phyloP scores from a whole-genome alignment of 2,329 filamentous ascomycete species.

The Colletotrichum musicola region DNA sequence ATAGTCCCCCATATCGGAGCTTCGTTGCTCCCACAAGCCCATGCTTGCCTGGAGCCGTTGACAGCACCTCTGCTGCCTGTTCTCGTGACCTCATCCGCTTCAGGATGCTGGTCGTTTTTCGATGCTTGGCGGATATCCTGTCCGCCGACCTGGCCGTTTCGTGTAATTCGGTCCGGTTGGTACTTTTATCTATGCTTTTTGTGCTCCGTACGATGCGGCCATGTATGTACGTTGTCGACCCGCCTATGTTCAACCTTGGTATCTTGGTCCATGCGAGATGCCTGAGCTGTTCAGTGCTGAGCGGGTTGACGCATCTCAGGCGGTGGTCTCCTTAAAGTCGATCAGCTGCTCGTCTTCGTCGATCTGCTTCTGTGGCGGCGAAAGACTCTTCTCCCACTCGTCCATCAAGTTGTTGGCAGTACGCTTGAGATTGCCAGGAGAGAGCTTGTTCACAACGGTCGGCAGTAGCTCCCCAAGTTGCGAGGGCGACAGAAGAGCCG shows the following conservation, averaged over 20 bases:
- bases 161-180: constrained; percentile 14
- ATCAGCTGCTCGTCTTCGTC: constrained; percentile 33
- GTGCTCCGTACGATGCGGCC: constrained; percentile 7
- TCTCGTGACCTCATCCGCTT: background rate
- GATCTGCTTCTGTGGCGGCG: constrained; percentile 55
- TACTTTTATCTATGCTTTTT: constrained; percentile 36
- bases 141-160: constrained; percentile 30
- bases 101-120: constrained; percentile 6
- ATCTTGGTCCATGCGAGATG: background rate
- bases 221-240: constrained; percentile 5
- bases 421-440: constrained; percentile 81
- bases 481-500: constrained; percentile 49
- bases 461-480: constrained; percentile 72
- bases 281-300: background rate
- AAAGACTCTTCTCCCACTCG: constrained; percentile 88
- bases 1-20: constrained; percentile 16
- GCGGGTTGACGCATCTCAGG: constrained; percentile 9
- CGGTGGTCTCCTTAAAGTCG: constrained; percentile 37
- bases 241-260: background rate
- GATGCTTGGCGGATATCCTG: constrained; percentile 26
- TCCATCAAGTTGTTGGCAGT: constrained; percentile 89
- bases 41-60: background rate
- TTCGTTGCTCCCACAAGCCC: constrained; percentile 6
- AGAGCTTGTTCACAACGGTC: constrained; percentile 77
- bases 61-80: background rate